Base-by-base conservation (phyloP, 495 filamentous ascomycete genomes). In the Aspergillus avenaceus region DNA sequence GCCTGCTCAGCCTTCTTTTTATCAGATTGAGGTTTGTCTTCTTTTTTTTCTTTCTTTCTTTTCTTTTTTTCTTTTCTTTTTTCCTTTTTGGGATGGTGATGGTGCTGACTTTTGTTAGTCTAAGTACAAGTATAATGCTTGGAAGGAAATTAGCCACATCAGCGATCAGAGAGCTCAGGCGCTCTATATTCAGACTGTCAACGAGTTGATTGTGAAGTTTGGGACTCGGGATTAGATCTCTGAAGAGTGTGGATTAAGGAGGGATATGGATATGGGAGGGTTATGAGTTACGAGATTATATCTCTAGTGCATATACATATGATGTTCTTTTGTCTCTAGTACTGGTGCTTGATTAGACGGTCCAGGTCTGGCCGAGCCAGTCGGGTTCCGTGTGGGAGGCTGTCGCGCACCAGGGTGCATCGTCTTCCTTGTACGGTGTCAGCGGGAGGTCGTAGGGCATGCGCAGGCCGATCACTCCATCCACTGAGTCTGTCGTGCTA, bases 361-460 rank as follows among this genome's bases (percentile, higher is more conserved):
- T 54, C 81, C 80, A 84, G 3, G 47, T 73, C 45, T 64, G 66
- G n/a, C 90, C 90, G 58, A 73, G 76, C 77, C 85, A 85, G 66
- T 96, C 91, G 5, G 80, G 79, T 59, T 84, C 79, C 2, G 49
- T 54, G 61, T 90, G 76, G 13, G 47, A 66, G 16, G 60, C 69
- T n/a, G 81, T 85, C 4, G 87, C 85, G 50, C 84, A 88, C 91
- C 91, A 97, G 8, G 90, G 90, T 22, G 74, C 71, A 52, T 95
- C 88, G 5, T 67, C 64, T 5, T 62, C 41, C 0, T 50, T 69
- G 59, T 96, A 96, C 19, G 70, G 73, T 25, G 79, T 75, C 18
- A 95, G 64, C 0, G 91, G 91, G 3, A 95, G 67, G 62, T 84
- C 84, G 70, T 97, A 97, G 22, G 91, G 87, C 77, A 96, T 84